Evolutionary conservation across 2,329 filamentous ascomycete species (phyloP).

Genomic region (Nemania sp.): DNA sequence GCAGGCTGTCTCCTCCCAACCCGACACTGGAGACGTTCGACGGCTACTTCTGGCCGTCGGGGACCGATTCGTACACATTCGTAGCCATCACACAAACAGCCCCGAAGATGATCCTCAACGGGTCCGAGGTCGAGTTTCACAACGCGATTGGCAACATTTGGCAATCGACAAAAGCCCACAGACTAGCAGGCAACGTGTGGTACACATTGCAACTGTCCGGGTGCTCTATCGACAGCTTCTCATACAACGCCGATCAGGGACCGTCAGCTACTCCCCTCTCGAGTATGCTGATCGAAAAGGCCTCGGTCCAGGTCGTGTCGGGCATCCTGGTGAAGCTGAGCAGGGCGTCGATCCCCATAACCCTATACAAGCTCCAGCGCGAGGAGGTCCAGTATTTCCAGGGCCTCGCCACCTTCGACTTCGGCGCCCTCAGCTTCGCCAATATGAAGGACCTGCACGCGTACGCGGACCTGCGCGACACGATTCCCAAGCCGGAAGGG

Average conservation of each 20-base stretch:
- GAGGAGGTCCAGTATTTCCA: slow-evolving; percentile 5
- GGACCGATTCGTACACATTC: neutral
- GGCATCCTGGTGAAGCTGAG: neutral
- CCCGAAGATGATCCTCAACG: neutral
- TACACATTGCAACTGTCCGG: neutral
- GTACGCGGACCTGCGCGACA: neutral
- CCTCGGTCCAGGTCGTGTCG: neutral
- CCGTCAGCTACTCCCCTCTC: neutral
- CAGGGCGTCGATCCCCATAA: neutral
- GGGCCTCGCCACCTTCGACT: neutral
- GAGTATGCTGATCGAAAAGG: neutral
- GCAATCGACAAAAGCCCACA: neutral
- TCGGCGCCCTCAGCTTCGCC: neutral
- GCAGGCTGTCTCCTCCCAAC: neutral
- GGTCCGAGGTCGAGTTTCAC: neutral
- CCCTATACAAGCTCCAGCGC: neutral
- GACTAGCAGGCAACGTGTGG: neutral
- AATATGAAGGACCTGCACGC: neutral
- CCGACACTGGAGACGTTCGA: neutral
- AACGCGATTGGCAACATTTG: neutral
- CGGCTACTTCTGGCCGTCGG: neutral
- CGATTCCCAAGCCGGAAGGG: neutral
- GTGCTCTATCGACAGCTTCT: neutral
- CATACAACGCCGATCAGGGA: neutral
- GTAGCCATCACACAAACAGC: neutral